These are phyloP conservation scores for Grifola frondosa DNA, from an alignment of 1,284 basidiomycete species.

Conservation along the genomic window DNA sequence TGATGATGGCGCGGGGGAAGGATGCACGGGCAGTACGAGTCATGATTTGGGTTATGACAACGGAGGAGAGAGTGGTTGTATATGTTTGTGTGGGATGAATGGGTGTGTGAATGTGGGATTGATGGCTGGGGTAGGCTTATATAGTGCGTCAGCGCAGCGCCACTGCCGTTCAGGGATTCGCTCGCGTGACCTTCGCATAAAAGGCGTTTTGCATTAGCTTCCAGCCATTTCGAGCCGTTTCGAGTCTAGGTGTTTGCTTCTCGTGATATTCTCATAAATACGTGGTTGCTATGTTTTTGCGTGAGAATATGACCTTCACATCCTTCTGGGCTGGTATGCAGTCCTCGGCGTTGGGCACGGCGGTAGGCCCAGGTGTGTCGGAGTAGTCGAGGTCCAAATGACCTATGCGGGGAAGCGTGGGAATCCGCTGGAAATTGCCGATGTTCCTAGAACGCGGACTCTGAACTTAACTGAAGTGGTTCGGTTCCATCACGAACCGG, in stretches of 20 bases:
- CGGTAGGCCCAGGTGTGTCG: no score
- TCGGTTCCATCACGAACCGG: no score
- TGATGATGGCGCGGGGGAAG: slow-evolving; percentile 72
- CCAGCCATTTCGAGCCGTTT: no score
- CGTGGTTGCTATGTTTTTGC: no score
- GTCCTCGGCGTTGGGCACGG: no score
- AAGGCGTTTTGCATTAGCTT: no score
- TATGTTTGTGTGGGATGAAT: not conserved
- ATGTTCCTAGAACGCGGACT: slow-evolving; percentile 1
- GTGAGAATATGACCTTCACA: no score
- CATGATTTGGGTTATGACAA: slow-evolving; percentile 40
- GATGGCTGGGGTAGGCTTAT: not conserved
- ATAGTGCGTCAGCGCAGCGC: not conserved
- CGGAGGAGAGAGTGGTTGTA: not conserved
- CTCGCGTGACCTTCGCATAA: no score
- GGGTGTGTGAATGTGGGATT: slow-evolving; percentile 1
- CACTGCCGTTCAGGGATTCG: not conserved
- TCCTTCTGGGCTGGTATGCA: no score
- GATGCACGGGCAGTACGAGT: slow-evolving; percentile 75
- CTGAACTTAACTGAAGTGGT: not conserved
- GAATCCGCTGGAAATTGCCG: slow-evolving; percentile 17
- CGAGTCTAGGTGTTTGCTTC: no score
- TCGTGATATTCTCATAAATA: no score
- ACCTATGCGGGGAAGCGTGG: slow-evolving; percentile 25
- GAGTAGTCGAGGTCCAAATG: no score